phyloP scores from a whole-genome alignment of 2,329 filamentous ascomycete genomes.

The Cadophora luteo-olivacea region DNA sequence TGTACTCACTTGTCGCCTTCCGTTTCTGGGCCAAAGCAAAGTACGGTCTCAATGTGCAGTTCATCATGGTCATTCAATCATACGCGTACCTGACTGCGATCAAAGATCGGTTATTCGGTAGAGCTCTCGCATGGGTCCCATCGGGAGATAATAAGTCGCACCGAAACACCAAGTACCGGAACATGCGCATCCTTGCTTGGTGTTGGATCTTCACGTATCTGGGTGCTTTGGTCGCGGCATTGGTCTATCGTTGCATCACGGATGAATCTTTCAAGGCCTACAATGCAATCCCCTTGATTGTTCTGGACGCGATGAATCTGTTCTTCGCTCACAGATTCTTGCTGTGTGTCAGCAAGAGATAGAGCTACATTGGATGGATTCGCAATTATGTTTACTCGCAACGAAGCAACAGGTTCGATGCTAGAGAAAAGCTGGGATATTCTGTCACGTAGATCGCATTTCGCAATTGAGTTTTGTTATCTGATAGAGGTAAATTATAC shows the following conservation, averaged over 20 bases:
- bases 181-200: conserved; percentile 25
- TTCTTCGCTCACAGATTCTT: conserved; percentile 26
- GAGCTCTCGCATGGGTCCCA: conserved; percentile 24
- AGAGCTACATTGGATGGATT: neutral
- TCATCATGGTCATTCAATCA: conserved; percentile 27
- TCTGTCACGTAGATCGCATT: neutral
- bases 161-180: conserved; percentile 23
- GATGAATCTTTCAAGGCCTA: conserved; percentile 20
- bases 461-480: no score
- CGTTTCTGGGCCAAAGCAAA: conserved; percentile 23
- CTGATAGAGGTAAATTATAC: no score
- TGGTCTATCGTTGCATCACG: conserved; percentile 17
- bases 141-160: conserved; percentile 21
- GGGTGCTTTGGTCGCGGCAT: conserved; percentile 11
- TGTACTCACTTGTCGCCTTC: conserved; percentile 22
- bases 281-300: conserved; percentile 19
- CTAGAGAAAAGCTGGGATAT: neutral
- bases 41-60: conserved; percentile 25
- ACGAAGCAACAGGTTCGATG: neutral
- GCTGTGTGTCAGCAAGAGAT: conserved; percentile 20
- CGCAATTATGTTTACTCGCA: no score
- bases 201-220: conserved; percentile 25
- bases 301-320: conserved; percentile 23
- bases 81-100: conserved; percentile 25
- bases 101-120: conserved; percentile 21